A percentile compares a stretch with the other conserved stretches of the same genome.
Evolutionary conservation across 139 green algal genomes (phyloP).

Genomic region (Coelastrella sp.): DNA sequence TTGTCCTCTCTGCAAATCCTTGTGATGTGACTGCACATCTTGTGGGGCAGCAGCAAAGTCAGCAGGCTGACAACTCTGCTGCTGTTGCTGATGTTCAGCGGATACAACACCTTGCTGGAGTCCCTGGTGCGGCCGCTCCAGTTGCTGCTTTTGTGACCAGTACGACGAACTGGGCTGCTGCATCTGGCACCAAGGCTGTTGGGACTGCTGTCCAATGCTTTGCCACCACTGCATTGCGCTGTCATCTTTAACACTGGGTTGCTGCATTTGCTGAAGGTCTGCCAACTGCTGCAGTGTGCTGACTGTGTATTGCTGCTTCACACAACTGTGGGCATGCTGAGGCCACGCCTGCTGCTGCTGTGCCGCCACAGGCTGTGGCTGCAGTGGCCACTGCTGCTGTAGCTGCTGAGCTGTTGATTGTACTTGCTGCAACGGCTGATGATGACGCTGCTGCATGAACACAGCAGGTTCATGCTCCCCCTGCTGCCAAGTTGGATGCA

Average conservation of each 20-base stretch:
- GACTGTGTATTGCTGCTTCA: not conserved
- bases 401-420: not conserved
- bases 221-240: too few species aligned
- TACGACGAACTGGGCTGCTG: too few species aligned
- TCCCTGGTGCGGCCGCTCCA: not conserved
- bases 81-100: not conserved
- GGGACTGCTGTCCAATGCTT: too few species aligned
- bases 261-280: not conserved
- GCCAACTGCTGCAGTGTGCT: not conserved
- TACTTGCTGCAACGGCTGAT: not conserved
- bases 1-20: conserved; percentile 32
- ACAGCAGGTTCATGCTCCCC: too few species aligned
- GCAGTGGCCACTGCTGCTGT: conserved; percentile 12
- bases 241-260: too few species aligned
- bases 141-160: not conserved
- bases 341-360: not conserved
- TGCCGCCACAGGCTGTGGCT: not conserved
- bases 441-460: not conserved
- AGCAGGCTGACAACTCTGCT: not conserved
- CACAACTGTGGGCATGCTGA: not conserved
- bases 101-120: not conserved
- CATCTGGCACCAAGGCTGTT: too few species aligned
- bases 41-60: not conserved
- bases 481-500: too few species aligned
- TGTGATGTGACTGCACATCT: conserved; percentile 39